Evolutionary conservation across 163 green algal genomes (phyloP), one percentile per base, ranked within the genome.

Genomic region (Scenedesmus sp.): DNA sequence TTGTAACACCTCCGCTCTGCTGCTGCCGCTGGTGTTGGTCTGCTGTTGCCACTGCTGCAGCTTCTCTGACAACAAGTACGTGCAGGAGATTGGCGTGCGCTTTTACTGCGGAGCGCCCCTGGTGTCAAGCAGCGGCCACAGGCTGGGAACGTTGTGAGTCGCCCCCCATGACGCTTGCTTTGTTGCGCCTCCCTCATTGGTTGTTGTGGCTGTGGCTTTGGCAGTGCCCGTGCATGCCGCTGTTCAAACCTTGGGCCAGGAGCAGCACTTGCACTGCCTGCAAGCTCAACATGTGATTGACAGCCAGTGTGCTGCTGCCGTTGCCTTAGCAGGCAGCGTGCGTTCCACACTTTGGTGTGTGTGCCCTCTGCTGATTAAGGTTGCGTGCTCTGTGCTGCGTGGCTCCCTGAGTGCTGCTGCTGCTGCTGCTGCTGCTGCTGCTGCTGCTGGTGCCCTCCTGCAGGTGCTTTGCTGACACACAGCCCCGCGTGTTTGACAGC

Each of bases 401-500:
- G 4, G 30, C 30, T 40, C 40, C 0, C 42, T 35, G 26, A 10
- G n/a, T 42, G 78, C 81, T 86, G 81, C 42, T 83, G 46, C 30
- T 73, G 81, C 49, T 86, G 81, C 46, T 44, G 53, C 83, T 72
- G 65, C 44, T 70, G 30, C 68, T 53, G 37, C 83, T 33, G n/a
- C n/a, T 49, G 51, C 24, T 83, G 68, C 43, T 88, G 68, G n/a
- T 89, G 53, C 53, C 24, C 10, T 24, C 53, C 20, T 40, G 88
- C 44, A 91, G 93, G 44, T 96, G 95, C 82, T 94, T 95, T 82
- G 92, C 93, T 30, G 95, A 96, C 88, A 73, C 37, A 3, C 82
- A 90, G 90, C 92, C 94, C 0, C 90, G 93, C 0, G 85, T 92
- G 7, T 92, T 96, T 49, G 93, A 94, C 43, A 89, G 85, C 20